These are phyloP conservation scores for Alternaria sp. DNA, from an alignment of 2,329 filamentous ascomycete genomes.

Conservation along the genomic window DNA sequence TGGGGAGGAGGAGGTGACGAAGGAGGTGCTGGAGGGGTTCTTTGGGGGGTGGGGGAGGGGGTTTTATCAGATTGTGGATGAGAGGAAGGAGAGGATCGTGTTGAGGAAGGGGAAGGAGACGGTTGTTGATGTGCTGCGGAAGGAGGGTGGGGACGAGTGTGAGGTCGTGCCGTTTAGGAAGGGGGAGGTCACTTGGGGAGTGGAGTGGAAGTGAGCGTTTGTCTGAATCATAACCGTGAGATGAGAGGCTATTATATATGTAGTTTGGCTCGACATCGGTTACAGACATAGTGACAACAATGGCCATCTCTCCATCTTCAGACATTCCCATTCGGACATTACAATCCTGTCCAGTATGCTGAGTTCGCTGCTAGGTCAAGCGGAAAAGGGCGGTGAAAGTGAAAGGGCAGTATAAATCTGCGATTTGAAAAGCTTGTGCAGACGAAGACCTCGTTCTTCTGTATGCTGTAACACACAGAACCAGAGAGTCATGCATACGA, in stretches of 20 bases:
- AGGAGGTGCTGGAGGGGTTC: conserved; percentile 63
- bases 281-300: background rate
- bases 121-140: conserved; percentile 62
- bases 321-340: background rate
- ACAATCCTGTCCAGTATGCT: background rate
- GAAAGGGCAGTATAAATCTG: background rate
- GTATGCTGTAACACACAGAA: background rate
- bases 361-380: background rate
- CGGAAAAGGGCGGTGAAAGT: background rate
- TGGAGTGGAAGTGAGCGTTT: conserved; percentile 44
- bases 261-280: background rate
- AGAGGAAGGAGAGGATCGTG: conserved; percentile 58
- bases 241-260: background rate
- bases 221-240: background rate
- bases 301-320: background rate
- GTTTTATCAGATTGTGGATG: conserved; percentile 63
- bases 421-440: background rate
- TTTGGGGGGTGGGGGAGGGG: conserved; percentile 62
- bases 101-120: conserved; percentile 63
- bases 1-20: conserved; percentile 60
- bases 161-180: conserved; percentile 71
- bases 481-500: background rate
- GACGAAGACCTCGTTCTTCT: background rate
- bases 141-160: conserved; percentile 54
- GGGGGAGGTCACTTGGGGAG: conserved; percentile 66